Evolutionary conservation across 192 early-diverging fungal genomes (phyloP), one percentile per base, ranked within the genome.

Genomic region (Coemansia asiatica): DNA sequence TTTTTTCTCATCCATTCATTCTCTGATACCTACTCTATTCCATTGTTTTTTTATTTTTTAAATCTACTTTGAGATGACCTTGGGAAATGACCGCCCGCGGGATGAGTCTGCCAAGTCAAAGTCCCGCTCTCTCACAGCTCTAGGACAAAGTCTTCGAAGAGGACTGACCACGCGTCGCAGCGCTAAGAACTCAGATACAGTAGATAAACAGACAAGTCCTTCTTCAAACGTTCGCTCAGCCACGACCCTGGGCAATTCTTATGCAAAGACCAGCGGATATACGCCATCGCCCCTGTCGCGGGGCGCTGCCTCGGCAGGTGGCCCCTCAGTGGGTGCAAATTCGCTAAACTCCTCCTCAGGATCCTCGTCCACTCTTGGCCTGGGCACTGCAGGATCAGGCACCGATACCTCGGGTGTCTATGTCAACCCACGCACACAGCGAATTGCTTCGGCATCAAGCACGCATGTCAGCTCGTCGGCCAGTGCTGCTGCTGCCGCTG

Each of bases 61-160:
- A 13, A 60, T 8, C 13, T 58, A 53, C 54, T 21, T 15, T 28
- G 35, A 72, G 64, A 81, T 81, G 79, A 67, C 67, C 2, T 48
- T 61, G 15, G 74, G 79, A 47, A 81, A 70, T 72, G 79, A 75
- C 48, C 73, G 79, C n/a, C 58, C 72, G 64, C 79, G 70, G 61
- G 79, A 75, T 63, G 79, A 81, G 66, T 44, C 79, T 31, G 56
- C 74, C 59, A 81, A 76, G 66, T 64, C 73, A 73, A 76, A 73
- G 67, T 67, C 74, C 18, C 66, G 66, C 44, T 68, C 69, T 35
- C 56, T 76, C 46, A 72, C 67, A n/a, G 71, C 74, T 3, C 60
- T 81, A 4, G 74, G 79, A 25, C 73, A 76, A 64, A 76, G 73
- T 21, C 61, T 81, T 70, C 73, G 79, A 5, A 74, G 79, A 50